Conservation (phyloP, 352 stramenopile genomes). For the Pythium aristosporum region DNA sequence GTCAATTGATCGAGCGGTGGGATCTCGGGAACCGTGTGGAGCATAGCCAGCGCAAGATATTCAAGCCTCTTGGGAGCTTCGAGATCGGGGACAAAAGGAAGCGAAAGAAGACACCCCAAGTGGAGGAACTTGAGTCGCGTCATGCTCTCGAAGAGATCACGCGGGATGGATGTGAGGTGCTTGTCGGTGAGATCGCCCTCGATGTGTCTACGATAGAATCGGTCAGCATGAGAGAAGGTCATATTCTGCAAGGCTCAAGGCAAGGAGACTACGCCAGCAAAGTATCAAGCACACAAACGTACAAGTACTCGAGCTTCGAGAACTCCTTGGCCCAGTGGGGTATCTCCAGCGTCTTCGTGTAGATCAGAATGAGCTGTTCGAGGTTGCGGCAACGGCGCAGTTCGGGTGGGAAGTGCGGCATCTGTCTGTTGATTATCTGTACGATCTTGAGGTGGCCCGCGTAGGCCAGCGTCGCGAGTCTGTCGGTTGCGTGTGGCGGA, state of each 20-base stretch:
- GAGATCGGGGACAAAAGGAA: constrained; percentile 8
- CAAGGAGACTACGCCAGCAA: too few species aligned
- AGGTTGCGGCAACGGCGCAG: constrained; percentile 20
- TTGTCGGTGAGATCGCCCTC: constrained; percentile 6
- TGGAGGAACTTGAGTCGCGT: constrained; percentile 16
- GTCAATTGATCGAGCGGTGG: not conserved
- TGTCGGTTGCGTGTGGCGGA: constrained; percentile 15
- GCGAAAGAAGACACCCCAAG: constrained; percentile 9
- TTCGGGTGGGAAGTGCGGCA: constrained; percentile 16
- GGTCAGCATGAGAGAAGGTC: not conserved
- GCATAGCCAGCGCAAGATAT: constrained; percentile 12
- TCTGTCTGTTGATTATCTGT: constrained; percentile 30
- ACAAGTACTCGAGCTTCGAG: constrained; percentile 9
- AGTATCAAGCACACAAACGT: too few species aligned
- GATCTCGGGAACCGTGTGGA: constrained; percentile 10
- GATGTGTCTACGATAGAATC: constrained; percentile 11
- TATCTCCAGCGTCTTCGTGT: constrained; percentile 25
- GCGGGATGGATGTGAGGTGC: constrained; percentile 16
- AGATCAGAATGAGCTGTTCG: constrained; percentile 33
- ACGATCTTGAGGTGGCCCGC: constrained; percentile 24
- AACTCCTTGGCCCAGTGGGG: constrained; percentile 25
- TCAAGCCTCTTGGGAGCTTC: not conserved
- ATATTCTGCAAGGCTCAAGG: too few species aligned
- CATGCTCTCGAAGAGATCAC: constrained; percentile 22
- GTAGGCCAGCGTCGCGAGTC: constrained; percentile 17